These are phyloP conservation scores for Keithomyces neogunnii DNA, from an alignment of 2,329 filamentous ascomycete species.

Conservation along the genomic window DNA sequence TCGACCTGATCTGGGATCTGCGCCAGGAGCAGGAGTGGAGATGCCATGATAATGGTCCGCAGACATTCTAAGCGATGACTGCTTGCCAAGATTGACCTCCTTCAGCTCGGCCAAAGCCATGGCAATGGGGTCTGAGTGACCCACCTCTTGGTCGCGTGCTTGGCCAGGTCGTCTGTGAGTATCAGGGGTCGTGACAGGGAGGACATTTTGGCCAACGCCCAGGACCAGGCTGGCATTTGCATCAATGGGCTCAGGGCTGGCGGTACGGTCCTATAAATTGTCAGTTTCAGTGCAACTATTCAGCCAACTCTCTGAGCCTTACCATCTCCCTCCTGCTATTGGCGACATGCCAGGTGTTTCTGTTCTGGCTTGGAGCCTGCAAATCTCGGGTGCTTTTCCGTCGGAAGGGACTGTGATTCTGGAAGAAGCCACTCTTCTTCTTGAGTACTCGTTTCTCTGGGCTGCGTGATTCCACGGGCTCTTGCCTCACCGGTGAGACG, in stretches of 20 bases:
- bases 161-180: conserved; percentile 31
- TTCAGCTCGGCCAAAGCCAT: conserved; percentile 88
- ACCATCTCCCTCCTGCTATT: conserved; percentile 10
- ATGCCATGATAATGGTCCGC: conserved; percentile 95
- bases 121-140: conserved; percentile 80
- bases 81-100: conserved; percentile 67
- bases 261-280: conserved; percentile 31
- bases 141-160: conserved; percentile 31
- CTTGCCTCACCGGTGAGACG: conserved; percentile 64
- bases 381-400: conserved; percentile 80
- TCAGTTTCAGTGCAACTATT: neutral
- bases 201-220: conserved; percentile 93
- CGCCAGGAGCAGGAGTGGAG: conserved; percentile 63
- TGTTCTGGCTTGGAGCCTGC: conserved; percentile 30
- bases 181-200: conserved; percentile 79
- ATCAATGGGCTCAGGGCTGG: conserved; percentile 79
- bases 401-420: conserved; percentile 84
- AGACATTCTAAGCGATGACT: conserved; percentile 75
- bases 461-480: conserved; percentile 35
- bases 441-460: conserved; percentile 61
- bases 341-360: conserved; percentile 52
- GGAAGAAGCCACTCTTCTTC: conserved; percentile 81
- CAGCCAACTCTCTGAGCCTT: neutral
- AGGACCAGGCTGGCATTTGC: conserved; percentile 87
- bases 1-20: conserved; percentile 31